These are phyloP conservation scores for Dothideomycetes sp. DNA, from an alignment of 2,329 filamentous ascomycete species.

Conservation along the genomic window DNA sequence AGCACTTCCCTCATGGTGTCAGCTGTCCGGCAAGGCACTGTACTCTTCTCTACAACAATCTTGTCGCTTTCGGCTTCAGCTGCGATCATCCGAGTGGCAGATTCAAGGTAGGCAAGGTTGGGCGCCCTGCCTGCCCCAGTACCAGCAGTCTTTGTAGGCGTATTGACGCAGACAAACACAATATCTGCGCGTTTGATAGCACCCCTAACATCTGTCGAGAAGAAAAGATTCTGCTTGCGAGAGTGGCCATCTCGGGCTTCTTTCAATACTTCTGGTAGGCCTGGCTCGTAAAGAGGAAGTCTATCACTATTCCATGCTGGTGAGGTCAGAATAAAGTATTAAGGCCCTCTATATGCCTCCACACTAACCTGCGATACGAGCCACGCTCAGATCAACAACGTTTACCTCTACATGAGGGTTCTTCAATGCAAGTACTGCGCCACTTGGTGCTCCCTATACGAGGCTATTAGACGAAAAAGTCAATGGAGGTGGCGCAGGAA, in stretches of 20 bases:
- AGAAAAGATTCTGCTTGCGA: constrained; percentile 57
- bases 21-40: constrained; percentile 65
- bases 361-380: constrained; percentile 47
- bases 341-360: too few relatives aligned
- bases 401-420: constrained; percentile 61
- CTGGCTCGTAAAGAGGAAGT: constrained; percentile 67
- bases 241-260: constrained; percentile 40
- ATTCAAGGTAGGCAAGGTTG: constrained; percentile 62
- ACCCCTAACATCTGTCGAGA: constrained; percentile 55
- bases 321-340: too few relatives aligned
- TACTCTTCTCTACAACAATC: constrained; percentile 74
- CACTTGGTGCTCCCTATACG: constrained; percentile 49
- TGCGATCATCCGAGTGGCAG: constrained; percentile 57
- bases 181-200: constrained; percentile 59
- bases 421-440: constrained; percentile 61
- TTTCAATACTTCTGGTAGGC: constrained; percentile 56
- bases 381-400: constrained; percentile 60
- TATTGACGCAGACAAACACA: constrained; percentile 68
- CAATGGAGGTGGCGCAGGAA: neutral
- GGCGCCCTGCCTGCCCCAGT: constrained; percentile 60
- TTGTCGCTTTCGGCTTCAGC: constrained; percentile 53
- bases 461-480: neutral
- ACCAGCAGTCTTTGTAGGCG: constrained; percentile 63
- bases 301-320: constrained; percentile 61
- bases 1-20: constrained; percentile 59